phyloP scores from a whole-genome alignment of 2,329 filamentous ascomycete genomes.

The Coleophoma eucalyptorum region DNA sequence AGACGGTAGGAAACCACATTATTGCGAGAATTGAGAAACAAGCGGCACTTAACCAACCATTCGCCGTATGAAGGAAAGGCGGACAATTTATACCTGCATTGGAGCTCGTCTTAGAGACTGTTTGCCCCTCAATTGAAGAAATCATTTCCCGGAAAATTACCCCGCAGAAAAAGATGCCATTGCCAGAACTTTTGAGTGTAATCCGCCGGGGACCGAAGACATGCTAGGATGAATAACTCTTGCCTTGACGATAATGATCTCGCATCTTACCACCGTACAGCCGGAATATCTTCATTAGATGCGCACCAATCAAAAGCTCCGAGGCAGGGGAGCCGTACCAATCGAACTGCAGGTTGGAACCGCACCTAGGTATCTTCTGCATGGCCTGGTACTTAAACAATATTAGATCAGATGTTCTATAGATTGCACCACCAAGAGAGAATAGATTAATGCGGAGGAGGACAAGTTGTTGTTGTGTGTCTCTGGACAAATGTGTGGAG shows the following conservation, averaged over 20 bases:
- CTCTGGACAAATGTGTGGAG: too few species aligned
- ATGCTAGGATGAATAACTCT: conserved; percentile 4
- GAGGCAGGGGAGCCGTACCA: conserved; percentile 5
- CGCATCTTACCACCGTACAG: not conserved
- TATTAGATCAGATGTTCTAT: too few species aligned
- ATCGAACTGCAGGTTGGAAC: not conserved
- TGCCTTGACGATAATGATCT: conserved; percentile 1
- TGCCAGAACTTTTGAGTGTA: not conserved
- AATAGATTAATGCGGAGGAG: too few species aligned
- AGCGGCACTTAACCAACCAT: not conserved
- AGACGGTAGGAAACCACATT: conserved; percentile 18
- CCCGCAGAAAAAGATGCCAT: conserved; percentile 8
- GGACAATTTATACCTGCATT: conserved; percentile 3
- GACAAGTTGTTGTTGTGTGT: too few species aligned
- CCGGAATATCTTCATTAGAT: conserved; percentile 3
- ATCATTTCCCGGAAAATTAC: conserved; percentile 8
- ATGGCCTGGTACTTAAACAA: not conserved
- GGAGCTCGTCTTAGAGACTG: not conserved
- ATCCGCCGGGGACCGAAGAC: conserved; percentile 4
- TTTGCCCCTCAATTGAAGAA: not conserved
- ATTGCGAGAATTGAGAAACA: not conserved
- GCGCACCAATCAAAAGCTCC: conserved; percentile 11
- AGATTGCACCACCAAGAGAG: too few species aligned
- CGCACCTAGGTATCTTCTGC: too few species aligned
- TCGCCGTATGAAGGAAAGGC: not conserved